Evolutionary conservation across 805 yeast genomes (phyloP).

Genomic region (Cyberlindnera mycetangii): DNA sequence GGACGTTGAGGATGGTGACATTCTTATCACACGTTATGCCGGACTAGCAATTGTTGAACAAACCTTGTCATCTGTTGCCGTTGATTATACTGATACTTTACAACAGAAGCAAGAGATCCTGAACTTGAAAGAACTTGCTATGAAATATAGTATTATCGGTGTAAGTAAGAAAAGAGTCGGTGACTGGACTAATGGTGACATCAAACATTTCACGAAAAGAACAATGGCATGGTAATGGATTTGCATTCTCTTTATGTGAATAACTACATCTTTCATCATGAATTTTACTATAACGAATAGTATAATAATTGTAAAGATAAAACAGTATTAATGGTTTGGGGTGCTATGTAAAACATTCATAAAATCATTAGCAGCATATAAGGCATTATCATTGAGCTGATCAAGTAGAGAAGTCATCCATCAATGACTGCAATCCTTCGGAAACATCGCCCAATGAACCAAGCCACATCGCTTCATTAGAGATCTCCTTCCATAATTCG

Average conservation of each 20-base stretch:
- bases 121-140: constrained; percentile 43
- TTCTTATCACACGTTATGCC: constrained; percentile 58
- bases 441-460: constrained; percentile 41
- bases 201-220: constrained; percentile 45
- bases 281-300: too few relatives aligned
- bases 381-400: not conserved
- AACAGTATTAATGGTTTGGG: too few relatives aligned
- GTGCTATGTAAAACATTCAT: not conserved
- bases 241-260: too few relatives aligned
- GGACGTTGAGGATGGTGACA: constrained; percentile 54
- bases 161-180: constrained; percentile 50
- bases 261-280: too few relatives aligned
- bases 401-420: constrained; percentile 20
- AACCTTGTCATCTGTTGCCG: constrained; percentile 9
- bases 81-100: constrained; percentile 2
- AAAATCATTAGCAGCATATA: not conserved
- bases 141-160: constrained; percentile 42
- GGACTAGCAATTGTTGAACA: constrained; percentile 39
- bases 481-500: constrained; percentile 73
- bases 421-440: constrained; percentile 34
- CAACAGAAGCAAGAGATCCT: constrained; percentile 32
- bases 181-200: constrained; percentile 61
- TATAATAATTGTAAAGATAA: not conserved
- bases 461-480: constrained; percentile 72
- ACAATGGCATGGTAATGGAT: constrained; percentile 10